A percentile compares a stretch with the other conserved stretches of the same genome.
phyloP scores from a whole-genome alignment of 2,329 filamentous ascomycete species.

The Fusarium sp. region DNA sequence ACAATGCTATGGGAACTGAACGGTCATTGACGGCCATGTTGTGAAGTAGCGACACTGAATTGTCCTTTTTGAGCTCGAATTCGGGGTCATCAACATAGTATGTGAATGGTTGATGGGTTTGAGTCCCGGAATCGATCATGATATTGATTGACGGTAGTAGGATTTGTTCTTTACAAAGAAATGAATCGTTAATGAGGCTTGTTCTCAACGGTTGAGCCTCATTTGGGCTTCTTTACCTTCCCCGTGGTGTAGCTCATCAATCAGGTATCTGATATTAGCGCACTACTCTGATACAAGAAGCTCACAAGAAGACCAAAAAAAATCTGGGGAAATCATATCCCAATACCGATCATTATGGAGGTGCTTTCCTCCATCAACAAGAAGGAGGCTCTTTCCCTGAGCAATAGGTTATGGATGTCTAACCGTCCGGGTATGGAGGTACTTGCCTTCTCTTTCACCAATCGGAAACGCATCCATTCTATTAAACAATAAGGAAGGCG shows the following conservation, averaged over 20 bases:
- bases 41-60: not conserved
- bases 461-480: not conserved
- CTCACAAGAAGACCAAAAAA: not conserved
- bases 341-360: not conserved
- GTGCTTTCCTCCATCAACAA: conserved; percentile 12
- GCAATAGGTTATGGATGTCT: not conserved
- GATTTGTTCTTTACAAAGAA: not conserved
- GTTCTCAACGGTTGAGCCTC: not conserved
- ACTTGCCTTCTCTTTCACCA: not conserved
- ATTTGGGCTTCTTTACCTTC: not conserved
- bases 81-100: not conserved
- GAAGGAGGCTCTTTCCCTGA: not conserved
- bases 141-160: not conserved
- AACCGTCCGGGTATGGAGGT: not conserved
- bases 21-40: not conserved
- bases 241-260: not conserved
- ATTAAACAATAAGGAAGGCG: not conserved
- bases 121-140: not conserved
- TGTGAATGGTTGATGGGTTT: not conserved
- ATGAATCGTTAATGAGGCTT: not conserved
- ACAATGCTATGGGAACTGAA: not conserved
- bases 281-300: not conserved
- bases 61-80: not conserved
- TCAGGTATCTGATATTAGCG: not conserved
- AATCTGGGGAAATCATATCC: not conserved